Percentiles rank a stretch among this genome's conserved stretches.
Evolutionary conservation across 805 yeast species (phyloP).

Genomic region (Yarrowia divulgata): DNA sequence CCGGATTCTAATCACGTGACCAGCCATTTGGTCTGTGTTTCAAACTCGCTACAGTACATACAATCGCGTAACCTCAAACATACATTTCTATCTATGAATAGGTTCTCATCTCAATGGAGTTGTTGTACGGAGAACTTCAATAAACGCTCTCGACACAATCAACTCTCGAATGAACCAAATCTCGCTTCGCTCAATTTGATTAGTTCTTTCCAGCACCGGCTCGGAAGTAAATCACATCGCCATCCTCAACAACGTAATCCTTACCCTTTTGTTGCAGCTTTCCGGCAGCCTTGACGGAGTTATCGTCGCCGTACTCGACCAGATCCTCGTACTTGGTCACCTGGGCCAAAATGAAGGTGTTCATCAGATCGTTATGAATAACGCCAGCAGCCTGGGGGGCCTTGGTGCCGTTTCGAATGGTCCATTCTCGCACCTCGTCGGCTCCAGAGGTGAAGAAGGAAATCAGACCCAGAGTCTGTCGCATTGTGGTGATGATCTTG

Average conservation of each 20-base stretch:
- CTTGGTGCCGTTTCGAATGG: conserved; percentile 85
- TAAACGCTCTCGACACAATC: no score
- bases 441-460: conserved; percentile 97
- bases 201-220: conserved; percentile 91
- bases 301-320: conserved; percentile 78
- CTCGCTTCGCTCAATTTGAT: no score
- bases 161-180: no score
- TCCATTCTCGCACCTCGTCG: conserved; percentile 98
- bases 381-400: conserved; percentile 99
- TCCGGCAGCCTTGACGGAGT: conserved; percentile 83
- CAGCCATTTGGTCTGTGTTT: no score
- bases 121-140: no score
- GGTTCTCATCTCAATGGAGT: not conserved
- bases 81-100: conserved; percentile 17
- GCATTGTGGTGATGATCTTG: conserved; percentile 83
- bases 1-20: no score
- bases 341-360: conserved; percentile 93
- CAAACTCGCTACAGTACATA: no score
- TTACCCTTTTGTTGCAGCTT: conserved; percentile 91
- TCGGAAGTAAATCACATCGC: conserved; percentile 89
- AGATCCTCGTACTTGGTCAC: conserved; percentile 86
- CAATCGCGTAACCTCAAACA: conserved; percentile 13
- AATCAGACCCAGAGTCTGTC: conserved; percentile 82
- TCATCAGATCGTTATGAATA: conserved; percentile 93
- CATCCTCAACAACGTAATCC: conserved; percentile 93